A percentile compares a stretch with the other conserved stretches of the same genome.
Evolutionary conservation across 2,329 filamentous ascomycete species (phyloP).

Genomic region (Fusarium anguioides): DNA sequence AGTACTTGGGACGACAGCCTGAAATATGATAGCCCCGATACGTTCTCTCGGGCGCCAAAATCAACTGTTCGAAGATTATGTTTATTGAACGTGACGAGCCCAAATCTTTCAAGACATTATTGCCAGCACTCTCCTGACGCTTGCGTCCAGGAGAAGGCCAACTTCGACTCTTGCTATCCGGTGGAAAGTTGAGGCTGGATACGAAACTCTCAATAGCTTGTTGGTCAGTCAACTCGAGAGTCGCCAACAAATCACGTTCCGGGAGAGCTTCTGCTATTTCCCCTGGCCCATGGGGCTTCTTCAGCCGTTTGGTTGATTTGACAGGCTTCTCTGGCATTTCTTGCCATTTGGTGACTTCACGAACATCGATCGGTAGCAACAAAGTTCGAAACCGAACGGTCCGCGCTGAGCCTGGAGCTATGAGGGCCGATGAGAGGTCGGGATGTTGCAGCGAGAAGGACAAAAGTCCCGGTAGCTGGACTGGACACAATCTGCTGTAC

Average conservation of each 20-base stretch:
- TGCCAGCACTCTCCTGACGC: not conserved
- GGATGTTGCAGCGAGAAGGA: constrained; percentile 53
- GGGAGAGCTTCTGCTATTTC: not conserved
- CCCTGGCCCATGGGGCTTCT: not conserved
- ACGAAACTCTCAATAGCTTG: constrained; percentile 48
- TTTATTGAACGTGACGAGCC: constrained; percentile 26
- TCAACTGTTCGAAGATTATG: constrained; percentile 41
- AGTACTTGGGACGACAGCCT: constrained; percentile 25
- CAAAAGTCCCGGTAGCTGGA: constrained; percentile 33
- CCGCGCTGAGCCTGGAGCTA: constrained; percentile 43
- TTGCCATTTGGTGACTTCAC: not conserved
- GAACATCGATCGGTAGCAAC: constrained; percentile 43
- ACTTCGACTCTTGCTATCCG: not conserved
- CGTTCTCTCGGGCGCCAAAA: constrained; percentile 42
- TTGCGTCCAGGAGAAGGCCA: not conserved
- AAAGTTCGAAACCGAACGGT: constrained; percentile 45
- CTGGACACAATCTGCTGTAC: constrained; percentile 7
- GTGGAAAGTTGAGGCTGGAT: constrained; percentile 33
- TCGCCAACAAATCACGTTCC: constrained; percentile 20
- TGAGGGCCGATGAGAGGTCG: constrained; percentile 47
- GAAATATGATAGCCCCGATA: constrained; percentile 38
- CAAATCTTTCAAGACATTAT: constrained; percentile 15
- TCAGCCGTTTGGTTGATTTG: constrained; percentile 18
- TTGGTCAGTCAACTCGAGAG: constrained; percentile 41
- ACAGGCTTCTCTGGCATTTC: not conserved